A percentile compares a stretch with the other conserved stretches of the same genome.
phyloP scores from a whole-genome alignment of 495 filamentous ascomycete species.

The Penicillium egyptiacum region DNA sequence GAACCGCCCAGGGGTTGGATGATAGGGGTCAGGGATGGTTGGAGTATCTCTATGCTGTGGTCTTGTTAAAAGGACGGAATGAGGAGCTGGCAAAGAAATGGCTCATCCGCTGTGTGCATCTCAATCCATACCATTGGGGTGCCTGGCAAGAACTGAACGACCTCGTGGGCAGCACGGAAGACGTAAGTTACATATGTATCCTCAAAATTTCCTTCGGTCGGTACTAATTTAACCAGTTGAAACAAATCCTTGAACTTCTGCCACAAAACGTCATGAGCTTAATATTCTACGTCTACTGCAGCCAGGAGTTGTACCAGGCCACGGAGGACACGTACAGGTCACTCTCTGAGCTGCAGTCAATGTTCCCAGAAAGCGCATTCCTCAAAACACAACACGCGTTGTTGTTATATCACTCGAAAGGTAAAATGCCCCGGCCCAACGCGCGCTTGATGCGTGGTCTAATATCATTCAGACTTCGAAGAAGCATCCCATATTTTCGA shows the following conservation, averaged over 20 bases:
- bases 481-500: conserved; percentile 84
- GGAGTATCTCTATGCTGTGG: conserved; percentile 92
- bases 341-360: conserved; percentile 70
- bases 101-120: conserved; percentile 78
- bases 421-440: conserved; percentile 22
- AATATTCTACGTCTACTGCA: conserved; percentile 88
- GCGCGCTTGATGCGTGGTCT: not conserved
- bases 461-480: conserved; percentile 62
- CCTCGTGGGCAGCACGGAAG: conserved; percentile 74
- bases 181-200: conserved; percentile 66
- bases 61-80: conserved; percentile 87
- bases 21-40: conserved; percentile 84
- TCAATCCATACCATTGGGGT: conserved; percentile 93
- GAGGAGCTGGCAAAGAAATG: conserved; percentile 78
- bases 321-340: conserved; percentile 64
- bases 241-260: conserved; percentile 58
- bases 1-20: conserved; percentile 55
- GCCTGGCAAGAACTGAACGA: conserved; percentile 87
- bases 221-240: conserved; percentile 47
- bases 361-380: conserved; percentile 85
- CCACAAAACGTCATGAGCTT: conserved; percentile 90
- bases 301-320: conserved; percentile 87
- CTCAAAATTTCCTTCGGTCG: not conserved
- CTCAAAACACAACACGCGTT: conserved; percentile 86
- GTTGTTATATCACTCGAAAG: conserved; percentile 87